Percentiles rank a stretch among this genome's conserved stretches.
Conservation (phyloP, 2,329 filamentous ascomycete species). For the Pseudofabraea citricarpa region DNA sequence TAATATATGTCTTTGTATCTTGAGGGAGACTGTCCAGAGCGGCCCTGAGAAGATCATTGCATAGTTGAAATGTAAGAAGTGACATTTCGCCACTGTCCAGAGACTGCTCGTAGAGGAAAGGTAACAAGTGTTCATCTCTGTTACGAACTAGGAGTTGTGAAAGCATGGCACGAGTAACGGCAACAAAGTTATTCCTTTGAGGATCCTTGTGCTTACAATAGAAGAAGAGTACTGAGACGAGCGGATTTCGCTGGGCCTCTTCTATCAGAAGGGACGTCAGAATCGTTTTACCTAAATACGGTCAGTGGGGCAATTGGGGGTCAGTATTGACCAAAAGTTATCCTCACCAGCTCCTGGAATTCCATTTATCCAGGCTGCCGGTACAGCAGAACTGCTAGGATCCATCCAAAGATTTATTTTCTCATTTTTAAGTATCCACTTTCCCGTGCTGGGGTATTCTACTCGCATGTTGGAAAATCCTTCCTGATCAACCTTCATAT, state of each 20-base stretch:
- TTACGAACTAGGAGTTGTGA: slow-evolving; percentile 26
- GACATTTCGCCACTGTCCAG: slow-evolving; percentile 24
- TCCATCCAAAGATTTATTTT: slow-evolving; percentile 13
- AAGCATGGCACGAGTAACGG: slow-evolving; percentile 29
- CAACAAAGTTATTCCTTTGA: slow-evolving; percentile 26
- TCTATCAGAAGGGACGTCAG: slow-evolving; percentile 35
- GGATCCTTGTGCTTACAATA: slow-evolving; percentile 33
- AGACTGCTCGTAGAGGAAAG: slow-evolving; percentile 29
- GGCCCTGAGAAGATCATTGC: slow-evolving; percentile 27
- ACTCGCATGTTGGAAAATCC: slow-evolving; percentile 8
- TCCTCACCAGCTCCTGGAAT: slow-evolving; percentile 34
- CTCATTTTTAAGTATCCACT: slow-evolving; percentile 26
- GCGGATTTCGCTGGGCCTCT: slow-evolving; percentile 12
- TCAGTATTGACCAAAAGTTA: not conserved
- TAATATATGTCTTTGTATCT: slow-evolving; percentile 24
- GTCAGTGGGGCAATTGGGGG: not conserved
- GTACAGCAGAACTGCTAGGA: slow-evolving; percentile 11
- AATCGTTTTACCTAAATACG: slow-evolving; percentile 31
- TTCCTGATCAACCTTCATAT: slow-evolving; percentile 19
- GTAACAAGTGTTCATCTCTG: slow-evolving; percentile 24
- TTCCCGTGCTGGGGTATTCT: slow-evolving; percentile 19
- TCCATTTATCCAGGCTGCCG: slow-evolving; percentile 34
- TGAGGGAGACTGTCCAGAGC: slow-evolving; percentile 18
- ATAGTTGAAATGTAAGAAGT: slow-evolving; percentile 20
- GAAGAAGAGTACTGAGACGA: slow-evolving; percentile 28